Percentiles rank a stretch among this genome's conserved stretches.
Conservation (phyloP, 73 alveolate species). For the Loxodes magnus region DNA sequence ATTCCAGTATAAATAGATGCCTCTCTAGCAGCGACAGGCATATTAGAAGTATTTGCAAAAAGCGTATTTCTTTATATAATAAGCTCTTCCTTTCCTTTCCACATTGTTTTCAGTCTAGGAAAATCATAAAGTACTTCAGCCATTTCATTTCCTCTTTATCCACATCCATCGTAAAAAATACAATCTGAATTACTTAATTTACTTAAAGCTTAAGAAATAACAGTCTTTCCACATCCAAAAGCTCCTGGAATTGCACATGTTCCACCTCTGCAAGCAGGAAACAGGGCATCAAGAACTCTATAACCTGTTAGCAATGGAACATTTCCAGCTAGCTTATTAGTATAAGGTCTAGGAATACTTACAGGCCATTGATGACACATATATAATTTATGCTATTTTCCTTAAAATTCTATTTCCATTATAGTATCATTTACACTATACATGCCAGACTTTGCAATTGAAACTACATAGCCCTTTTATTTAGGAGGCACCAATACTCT, state of each 20-base stretch:
- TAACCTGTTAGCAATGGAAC: conserved; percentile 83
- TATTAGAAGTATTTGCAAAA: conserved; percentile 96
- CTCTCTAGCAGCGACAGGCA: conserved; percentile 99
- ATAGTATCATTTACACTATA: conserved; percentile 80
- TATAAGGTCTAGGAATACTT: conserved; percentile 79
- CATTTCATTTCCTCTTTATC: conserved; percentile 98
- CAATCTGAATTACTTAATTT: conserved; percentile 91
- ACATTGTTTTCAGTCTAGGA: conserved; percentile 76
- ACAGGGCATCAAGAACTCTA: conserved; percentile 92
- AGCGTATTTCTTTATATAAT: conserved; percentile 95
- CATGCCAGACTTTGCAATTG: conserved; percentile 70
- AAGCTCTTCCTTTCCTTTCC: conserved; percentile 54
- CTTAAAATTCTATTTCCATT: conserved; percentile 75
- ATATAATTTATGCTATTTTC: conserved; percentile 52
- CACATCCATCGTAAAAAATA: conserved; percentile 96
- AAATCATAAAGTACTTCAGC: conserved; percentile 97
- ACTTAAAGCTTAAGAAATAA: conserved; percentile 94
- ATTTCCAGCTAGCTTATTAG: conserved; percentile 72
- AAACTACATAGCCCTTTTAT: conserved; percentile 71
- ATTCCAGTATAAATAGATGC: conserved; percentile 97
- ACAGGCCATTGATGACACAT: conserved; percentile 93
- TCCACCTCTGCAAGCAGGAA: conserved; percentile 96
- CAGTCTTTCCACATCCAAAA: conserved; percentile 98
- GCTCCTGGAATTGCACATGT: conserved; percentile 99
- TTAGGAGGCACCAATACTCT: conserved; percentile 88